Conservation (phyloP, 129 eudicot genomes). For the Flaveria brownii region DNA sequence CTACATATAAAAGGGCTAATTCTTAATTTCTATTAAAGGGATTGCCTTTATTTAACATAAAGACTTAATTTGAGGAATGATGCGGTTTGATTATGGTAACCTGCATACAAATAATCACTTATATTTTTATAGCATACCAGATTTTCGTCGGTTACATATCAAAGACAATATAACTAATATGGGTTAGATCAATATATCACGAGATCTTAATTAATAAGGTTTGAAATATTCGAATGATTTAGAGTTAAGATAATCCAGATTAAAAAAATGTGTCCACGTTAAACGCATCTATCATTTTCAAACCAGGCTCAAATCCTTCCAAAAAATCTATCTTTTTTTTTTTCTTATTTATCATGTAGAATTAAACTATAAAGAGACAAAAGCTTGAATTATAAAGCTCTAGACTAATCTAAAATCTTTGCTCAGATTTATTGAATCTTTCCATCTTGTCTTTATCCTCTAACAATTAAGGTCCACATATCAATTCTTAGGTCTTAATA, state of each 20-base stretch:
- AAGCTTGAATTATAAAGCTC: slow-evolving; percentile 25
- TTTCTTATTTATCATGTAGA: slow-evolving; percentile 22
- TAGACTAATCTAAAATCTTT: slow-evolving; percentile 39
- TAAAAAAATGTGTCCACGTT: slow-evolving; percentile 14
- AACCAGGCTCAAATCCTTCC: background rate
- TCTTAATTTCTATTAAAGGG: background rate
- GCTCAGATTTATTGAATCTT: slow-evolving; percentile 37
- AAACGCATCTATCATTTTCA: slow-evolving; percentile 31
- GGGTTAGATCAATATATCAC: too few relatives aligned
- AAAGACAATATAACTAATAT: background rate
- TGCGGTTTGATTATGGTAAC: too few relatives aligned
- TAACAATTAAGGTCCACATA: slow-evolving; percentile 37
- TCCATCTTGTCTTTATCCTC: slow-evolving; percentile 40
- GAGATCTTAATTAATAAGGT: background rate
- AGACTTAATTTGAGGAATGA: too few relatives aligned
- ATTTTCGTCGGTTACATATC: too few relatives aligned
- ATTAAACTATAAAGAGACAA: slow-evolving; percentile 32
- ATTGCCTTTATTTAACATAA: background rate
- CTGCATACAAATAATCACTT: too few relatives aligned
- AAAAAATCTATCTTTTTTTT: slow-evolving; percentile 20
- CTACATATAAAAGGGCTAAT: background rate
- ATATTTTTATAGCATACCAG: too few relatives aligned
- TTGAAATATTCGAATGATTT: background rate
- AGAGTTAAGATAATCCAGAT: slow-evolving; percentile 8
- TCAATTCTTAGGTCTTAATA: slow-evolving; percentile 34